These are phyloP conservation scores for Penicillium maclennaniae DNA, from an alignment of 495 filamentous ascomycete species.

Conservation along the genomic window DNA sequence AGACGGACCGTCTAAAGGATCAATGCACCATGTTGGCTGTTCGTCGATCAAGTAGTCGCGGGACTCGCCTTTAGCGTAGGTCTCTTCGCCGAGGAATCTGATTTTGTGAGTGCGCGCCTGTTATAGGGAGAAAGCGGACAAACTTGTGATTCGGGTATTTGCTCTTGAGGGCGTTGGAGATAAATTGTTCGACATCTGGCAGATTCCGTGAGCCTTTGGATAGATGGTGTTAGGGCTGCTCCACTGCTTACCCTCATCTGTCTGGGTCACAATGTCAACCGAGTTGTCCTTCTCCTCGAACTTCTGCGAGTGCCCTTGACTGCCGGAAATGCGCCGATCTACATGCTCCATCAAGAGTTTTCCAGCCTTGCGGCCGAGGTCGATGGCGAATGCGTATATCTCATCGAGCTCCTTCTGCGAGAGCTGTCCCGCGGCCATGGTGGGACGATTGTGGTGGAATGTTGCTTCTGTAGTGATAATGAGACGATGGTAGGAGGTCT, in stretches of 20 bases:
- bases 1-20: slow-evolving; percentile 58
- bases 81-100: slow-evolving; percentile 70
- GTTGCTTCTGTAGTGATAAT: background rate
- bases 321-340: slow-evolving; percentile 37
- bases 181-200: slow-evolving; percentile 63
- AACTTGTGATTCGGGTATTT: slow-evolving; percentile 62
- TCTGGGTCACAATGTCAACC: slow-evolving; percentile 69
- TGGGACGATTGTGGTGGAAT: background rate
- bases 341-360: slow-evolving; percentile 52
- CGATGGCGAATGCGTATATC: slow-evolving; percentile 62
- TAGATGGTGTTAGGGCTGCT: background rate
- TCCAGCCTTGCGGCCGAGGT: slow-evolving; percentile 61
- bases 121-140: slow-evolving; percentile 11
- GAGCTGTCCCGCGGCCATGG: slow-evolving; percentile 20
- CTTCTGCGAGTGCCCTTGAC: slow-evolving; percentile 16
- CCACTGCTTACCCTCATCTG: slow-evolving; percentile 54
- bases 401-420: slow-evolving; percentile 49
- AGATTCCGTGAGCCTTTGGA: slow-evolving; percentile 32
- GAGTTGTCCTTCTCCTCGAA: slow-evolving; percentile 59
- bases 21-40: slow-evolving; percentile 65
- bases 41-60: slow-evolving; percentile 59
- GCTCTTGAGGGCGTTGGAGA: slow-evolving; percentile 49
- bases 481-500: background rate
- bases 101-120: background rate
- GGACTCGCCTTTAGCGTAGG: slow-evolving; percentile 55